These are phyloP conservation scores for Chaetomium sp. DNA, from an alignment of 2,329 filamentous ascomycete genomes.

Conservation along the genomic window DNA sequence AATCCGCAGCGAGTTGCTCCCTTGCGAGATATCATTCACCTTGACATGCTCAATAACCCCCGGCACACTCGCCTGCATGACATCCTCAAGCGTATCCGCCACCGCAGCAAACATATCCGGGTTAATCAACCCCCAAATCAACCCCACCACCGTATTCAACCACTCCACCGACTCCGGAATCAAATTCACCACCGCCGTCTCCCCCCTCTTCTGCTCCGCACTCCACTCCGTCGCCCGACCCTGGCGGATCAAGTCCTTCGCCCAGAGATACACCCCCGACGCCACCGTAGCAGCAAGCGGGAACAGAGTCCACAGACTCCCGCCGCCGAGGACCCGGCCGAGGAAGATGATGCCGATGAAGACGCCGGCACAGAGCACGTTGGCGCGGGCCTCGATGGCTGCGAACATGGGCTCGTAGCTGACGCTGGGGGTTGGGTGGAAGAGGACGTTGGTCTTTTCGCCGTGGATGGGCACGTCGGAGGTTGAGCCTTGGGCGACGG, in stretches of 20 bases:
- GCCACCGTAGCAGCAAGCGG: constrained; percentile 65
- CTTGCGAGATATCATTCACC: constrained; percentile 91
- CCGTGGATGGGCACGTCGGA: constrained; percentile 93
- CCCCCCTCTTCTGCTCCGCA: constrained; percentile 75
- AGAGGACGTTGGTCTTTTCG: constrained; percentile 93
- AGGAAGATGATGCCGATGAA: constrained; percentile 68
- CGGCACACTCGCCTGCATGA: constrained; percentile 94
- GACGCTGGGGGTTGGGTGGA: constrained; percentile 86
- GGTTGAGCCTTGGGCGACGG: constrained; percentile 71
- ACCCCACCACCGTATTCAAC: constrained; percentile 83
- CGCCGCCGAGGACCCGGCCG: constrained; percentile 72
- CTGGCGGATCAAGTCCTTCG: constrained; percentile 76
- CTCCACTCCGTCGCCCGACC: constrained; percentile 83
- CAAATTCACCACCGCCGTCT: constrained; percentile 79
- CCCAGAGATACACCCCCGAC: constrained; percentile 81
- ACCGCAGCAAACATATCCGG: constrained; percentile 90
- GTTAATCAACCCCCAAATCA: constrained; percentile 88
- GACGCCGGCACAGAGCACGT: constrained; percentile 61
- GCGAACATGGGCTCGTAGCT: constrained; percentile 86
- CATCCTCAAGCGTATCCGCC: constrained; percentile 89
- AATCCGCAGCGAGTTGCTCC: constrained; percentile 81
- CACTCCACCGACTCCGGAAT: constrained; percentile 91
- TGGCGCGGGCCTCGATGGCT: constrained; percentile 67
- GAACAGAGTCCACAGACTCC: constrained; percentile 67
- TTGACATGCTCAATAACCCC: constrained; percentile 89